Conservation (phyloP, 106 monocot genomes). For the Ottelia alismoides region DNA sequence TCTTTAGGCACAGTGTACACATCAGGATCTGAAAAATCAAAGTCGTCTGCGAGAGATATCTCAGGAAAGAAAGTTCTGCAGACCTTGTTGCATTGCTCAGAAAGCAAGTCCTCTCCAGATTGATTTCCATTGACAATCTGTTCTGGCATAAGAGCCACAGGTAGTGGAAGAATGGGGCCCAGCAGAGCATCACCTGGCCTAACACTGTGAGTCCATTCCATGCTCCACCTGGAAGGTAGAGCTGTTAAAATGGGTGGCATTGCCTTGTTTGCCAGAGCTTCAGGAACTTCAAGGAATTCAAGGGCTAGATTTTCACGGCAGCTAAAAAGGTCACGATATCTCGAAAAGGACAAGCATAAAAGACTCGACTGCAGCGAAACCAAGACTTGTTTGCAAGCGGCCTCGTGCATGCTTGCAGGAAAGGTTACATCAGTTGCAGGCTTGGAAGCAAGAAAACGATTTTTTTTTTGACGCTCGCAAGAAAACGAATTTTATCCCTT, state of each 20-base stretch:
- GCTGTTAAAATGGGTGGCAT: slow-evolving; percentile 31
- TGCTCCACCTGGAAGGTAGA: slow-evolving; percentile 34
- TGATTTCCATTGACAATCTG: neutral
- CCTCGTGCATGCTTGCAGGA: slow-evolving; percentile 58
- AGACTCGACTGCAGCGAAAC: slow-evolving; percentile 27
- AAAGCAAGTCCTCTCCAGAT: slow-evolving; percentile 16
- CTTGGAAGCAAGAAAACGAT: slow-evolving; percentile 13
- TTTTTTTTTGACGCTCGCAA: too few relatives aligned
- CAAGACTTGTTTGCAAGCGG: slow-evolving; percentile 35
- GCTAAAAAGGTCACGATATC: slow-evolving; percentile 32
- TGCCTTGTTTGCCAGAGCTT: slow-evolving; percentile 15
- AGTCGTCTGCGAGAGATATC: slow-evolving; percentile 27
- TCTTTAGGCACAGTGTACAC: slow-evolving; percentile 16
- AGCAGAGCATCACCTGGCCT: slow-evolving; percentile 28
- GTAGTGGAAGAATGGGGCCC: slow-evolving; percentile 75
- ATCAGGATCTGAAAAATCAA: slow-evolving; percentile 12
- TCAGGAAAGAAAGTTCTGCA: slow-evolving; percentile 24
- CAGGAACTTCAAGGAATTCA: slow-evolving; percentile 41
- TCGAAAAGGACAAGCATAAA: slow-evolving; percentile 46
- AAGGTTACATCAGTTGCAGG: slow-evolving; percentile 29
- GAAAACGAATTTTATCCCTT: slow-evolving; percentile 9
- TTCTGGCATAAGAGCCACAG: slow-evolving; percentile 42
- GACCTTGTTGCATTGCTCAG: slow-evolving; percentile 14
- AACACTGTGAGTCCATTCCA: slow-evolving; percentile 12
- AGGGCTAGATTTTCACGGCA: slow-evolving; percentile 1